Base-by-base conservation (phyloP, 129 eudicot genomes). In the Daucus carota region DNA sequence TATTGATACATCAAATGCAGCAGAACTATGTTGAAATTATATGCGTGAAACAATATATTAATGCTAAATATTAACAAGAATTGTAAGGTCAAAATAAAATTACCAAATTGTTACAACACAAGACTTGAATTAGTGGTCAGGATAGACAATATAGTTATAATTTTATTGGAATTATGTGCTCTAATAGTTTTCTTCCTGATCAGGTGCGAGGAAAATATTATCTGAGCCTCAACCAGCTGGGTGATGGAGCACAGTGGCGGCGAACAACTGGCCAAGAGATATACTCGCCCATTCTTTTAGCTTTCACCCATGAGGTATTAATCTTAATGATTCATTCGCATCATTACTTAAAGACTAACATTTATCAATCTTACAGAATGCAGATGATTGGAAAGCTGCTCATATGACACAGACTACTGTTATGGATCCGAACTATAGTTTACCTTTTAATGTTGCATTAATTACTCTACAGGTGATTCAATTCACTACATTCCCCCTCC, bases 161-260 rank as follows among this genome's bases (percentile, higher is more conserved):
- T 6, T 38, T 38, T 9, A 32, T 42, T 46, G 71, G 2, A 20
- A 17, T 76, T 43, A 31, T 24, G 20, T 33, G 42, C 65, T 68
- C 16, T 36, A 20, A 47, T 18, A 50, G 34, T 67, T 36, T 28
- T 31, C 45, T 76, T 80, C 72, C 28, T 81, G 41, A 67, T 71
- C 83, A 92, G 98, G 81, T 93, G 76, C 90, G 85, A 44, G 98
- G 98, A 83, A 87, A 84, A 50, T 90, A 93, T 77, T 93, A 87
- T 81, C 57, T 90, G 78, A 84, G 83, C 70, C 78, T 88, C 45
- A 65, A 90, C 75, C 75, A 82, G 20, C 69, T 83, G 48, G 97
- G 98, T 26, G 83, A 80, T 31, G 98, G 98, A 73, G 83, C 97
- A 10, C 87, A 81, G 40, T 93, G 98, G 98, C 92, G 98, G 42